Evolutionary conservation across 2,329 filamentous ascomycete genomes (phyloP).

Genomic region (Colletotrichum simmondsii): DNA sequence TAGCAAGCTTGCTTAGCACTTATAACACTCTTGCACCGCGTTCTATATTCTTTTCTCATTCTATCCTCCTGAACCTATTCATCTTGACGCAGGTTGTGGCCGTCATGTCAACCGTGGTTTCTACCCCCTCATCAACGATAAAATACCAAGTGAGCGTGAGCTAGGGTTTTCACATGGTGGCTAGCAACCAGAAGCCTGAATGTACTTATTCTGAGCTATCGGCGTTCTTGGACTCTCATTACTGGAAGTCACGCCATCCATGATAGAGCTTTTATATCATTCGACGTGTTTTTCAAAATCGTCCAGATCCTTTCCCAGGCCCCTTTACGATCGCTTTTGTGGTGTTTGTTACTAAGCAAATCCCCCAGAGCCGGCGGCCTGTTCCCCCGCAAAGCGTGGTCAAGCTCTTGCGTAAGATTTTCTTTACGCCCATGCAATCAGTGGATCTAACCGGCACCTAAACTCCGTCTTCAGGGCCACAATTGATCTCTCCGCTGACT

Average conservation of each 20-base stretch:
- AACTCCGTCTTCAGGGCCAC: not conserved
- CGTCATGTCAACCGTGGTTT: too few species aligned
- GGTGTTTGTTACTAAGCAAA: not conserved
- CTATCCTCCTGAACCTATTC: too few species aligned
- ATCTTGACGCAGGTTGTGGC: too few species aligned
- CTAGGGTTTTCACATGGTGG: too few species aligned
- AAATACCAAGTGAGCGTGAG: too few species aligned
- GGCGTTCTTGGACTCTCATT: too few species aligned
- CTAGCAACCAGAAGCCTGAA: too few species aligned
- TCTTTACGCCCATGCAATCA: constrained; percentile 17
- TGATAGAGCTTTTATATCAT: not conserved
- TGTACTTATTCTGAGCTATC: too few species aligned
- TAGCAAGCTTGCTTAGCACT: too few species aligned
- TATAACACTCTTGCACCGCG: too few species aligned
- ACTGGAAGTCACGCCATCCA: not conserved
- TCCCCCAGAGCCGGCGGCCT: not conserved
- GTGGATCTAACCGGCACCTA: not conserved
- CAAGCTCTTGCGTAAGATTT: constrained; percentile 31
- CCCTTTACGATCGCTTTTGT: not conserved
- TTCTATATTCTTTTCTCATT: too few species aligned
- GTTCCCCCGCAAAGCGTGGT: constrained; percentile 14
- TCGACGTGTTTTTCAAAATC: not conserved
- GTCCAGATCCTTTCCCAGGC: not conserved
- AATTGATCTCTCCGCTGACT: not conserved
- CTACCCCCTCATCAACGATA: too few species aligned